Percentiles rank a stretch among this genome's conserved stretches.
phyloP scores from a whole-genome alignment of 1,284 basidiomycete genomes.

The Wolfiporia cocos region DNA sequence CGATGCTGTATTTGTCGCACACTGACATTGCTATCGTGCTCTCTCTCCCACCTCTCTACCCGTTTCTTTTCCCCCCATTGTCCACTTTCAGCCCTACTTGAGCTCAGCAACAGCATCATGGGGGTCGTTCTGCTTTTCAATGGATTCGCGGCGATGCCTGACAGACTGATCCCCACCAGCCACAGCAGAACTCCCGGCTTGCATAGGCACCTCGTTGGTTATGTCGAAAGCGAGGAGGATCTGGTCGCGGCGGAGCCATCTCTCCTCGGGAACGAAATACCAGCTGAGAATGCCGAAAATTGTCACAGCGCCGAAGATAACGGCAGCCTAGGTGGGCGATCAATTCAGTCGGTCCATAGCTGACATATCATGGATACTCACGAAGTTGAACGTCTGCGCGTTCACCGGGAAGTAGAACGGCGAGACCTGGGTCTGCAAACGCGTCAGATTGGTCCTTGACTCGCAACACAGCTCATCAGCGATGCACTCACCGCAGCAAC shows the following conservation, averaged over 20 bases:
- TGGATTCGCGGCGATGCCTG: conserved; percentile 3
- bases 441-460: too few species aligned
- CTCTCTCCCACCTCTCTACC: too few species aligned
- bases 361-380: conserved; percentile 31
- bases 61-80: too few species aligned
- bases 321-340: conserved; percentile 43
- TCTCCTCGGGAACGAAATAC: conserved; percentile 70
- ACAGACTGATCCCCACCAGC: not conserved
- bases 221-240: conserved; percentile 41
- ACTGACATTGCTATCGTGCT: too few species aligned
- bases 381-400: conserved; percentile 74
- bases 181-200: conserved; percentile 4
- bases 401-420: conserved; percentile 80
- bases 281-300: conserved; percentile 71
- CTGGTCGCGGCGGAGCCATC: conserved; percentile 67
- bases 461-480: too few species aligned
- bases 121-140: not conserved
- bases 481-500: conserved; percentile 68
- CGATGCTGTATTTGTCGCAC: too few species aligned
- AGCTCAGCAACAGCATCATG: not conserved
- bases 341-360: not conserved
- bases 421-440: conserved; percentile 60
- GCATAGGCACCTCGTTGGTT: conserved; percentile 22
- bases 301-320: conserved; percentile 74
- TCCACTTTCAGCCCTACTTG: too few species aligned